phyloP scores from a whole-genome alignment of 202 grass and related monocot species.

The Digitaria exilis region DNA sequence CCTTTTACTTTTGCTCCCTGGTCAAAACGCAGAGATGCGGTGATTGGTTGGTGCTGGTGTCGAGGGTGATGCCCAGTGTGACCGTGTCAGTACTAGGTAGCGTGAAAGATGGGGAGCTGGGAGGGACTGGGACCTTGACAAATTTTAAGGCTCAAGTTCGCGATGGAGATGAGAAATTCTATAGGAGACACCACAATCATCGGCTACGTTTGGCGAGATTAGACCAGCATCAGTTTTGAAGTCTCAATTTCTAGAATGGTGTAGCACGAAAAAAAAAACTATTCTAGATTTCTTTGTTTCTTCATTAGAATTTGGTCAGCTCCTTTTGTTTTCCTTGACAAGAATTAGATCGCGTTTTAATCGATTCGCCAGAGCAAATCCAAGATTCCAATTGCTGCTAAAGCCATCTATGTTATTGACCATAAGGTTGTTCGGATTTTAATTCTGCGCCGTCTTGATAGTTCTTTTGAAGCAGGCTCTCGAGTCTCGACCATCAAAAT shows the following conservation, averaged over 20 bases:
- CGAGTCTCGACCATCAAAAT: not conserved
- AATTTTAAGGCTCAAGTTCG: not conserved
- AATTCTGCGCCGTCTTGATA: not conserved
- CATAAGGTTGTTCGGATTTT: not conserved
- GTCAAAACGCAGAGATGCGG: not conserved
- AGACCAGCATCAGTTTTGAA: not conserved
- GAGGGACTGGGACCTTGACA: not conserved
- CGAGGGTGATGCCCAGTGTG: not conserved
- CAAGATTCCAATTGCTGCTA: not conserved
- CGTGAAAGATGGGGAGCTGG: not conserved
- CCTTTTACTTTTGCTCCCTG: not conserved
- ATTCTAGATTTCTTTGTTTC: not conserved
- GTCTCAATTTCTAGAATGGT: not conserved
- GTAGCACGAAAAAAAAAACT: not conserved
- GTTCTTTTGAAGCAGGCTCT: not conserved
- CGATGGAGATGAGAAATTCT: not conserved
- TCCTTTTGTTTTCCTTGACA: not conserved
- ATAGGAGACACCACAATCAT: not conserved
- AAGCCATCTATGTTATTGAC: not conserved
- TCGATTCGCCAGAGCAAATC: not conserved
- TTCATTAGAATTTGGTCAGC: not conserved
- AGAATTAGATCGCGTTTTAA: not conserved
- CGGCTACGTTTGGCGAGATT: not conserved
- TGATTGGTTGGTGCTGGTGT: not conserved
- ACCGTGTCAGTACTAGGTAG: not conserved